Base-by-base conservation (phyloP, 2,329 filamentous ascomycete species). In the Ceratocystiopsis minuta region DNA sequence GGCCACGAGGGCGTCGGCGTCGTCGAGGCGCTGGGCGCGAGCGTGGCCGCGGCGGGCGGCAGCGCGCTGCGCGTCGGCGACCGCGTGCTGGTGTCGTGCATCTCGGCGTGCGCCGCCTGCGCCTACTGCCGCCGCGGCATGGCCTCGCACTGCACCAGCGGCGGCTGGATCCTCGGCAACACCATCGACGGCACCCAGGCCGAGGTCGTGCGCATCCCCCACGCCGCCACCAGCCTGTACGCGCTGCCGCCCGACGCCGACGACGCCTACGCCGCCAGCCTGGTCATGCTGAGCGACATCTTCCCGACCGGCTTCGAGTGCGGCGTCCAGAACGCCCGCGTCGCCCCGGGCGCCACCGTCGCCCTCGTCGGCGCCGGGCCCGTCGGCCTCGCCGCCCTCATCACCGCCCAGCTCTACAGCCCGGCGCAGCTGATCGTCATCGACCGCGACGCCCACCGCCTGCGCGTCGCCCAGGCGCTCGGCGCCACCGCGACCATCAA, bases 231-330 rank as follows among this genome's bases (percentile, higher is more conserved):
- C 9, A 67, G 62, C 10, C 57, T 73, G 9, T 62, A 67, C 50
- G 48, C 54, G 3, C 51, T 70, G 1, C 65, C 68, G 0, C 36
- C 49, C 0, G 60, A 56, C 1, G 60, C 63, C 1, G 60, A 65
- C 18, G 45, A 39, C 17, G 34, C 32, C 31, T 41, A 44, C 39
- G 60, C 63, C 36, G 54, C 56, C 3, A 54, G 58, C 0, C 51
- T 66, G 5, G 64, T 75, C 2, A 64, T 69, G 51, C 53, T 75
- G 12, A 68, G 64, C 43, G 71, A 75, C 54, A 68, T 70, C 24
- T 61, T 73, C 38, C 70, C 71, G 3, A 75, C 71, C 0, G 70
- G 66, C 1, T 55, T 68, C 16, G 70, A 75, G 51, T 68, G 64
- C 43, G 70, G 70, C 17, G 65, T 68, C 0, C 53, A 70, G 32